Percentiles rank a stretch among this genome's conserved stretches.
phyloP scores from a whole-genome alignment of 2,329 filamentous ascomycete species.

The Ceratocystis huliohia region DNA sequence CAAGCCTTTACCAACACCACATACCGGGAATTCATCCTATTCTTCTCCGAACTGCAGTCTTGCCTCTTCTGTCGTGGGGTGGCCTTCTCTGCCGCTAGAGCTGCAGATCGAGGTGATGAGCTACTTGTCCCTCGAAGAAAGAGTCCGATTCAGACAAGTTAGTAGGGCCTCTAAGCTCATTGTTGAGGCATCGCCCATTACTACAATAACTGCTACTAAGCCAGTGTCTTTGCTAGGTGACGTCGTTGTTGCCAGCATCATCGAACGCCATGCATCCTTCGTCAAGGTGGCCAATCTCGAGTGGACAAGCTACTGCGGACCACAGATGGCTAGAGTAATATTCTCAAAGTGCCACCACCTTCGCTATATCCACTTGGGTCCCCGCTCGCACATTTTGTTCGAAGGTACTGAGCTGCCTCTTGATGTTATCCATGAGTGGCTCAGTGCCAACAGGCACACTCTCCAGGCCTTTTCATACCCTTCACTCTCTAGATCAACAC shows the following conservation, averaged over 20 bases:
- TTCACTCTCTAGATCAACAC: neutral
- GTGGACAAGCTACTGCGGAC: neutral
- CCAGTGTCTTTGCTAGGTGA: neutral
- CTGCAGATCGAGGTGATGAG: neutral
- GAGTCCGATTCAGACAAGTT: neutral
- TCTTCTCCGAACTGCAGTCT: neutral
- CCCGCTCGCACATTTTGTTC: neutral
- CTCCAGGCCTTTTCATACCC: neutral
- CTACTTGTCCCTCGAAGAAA: neutral
- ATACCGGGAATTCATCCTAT: neutral
- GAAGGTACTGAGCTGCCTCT: neutral
- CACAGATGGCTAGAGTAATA: neutral
- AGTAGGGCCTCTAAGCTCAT: neutral
- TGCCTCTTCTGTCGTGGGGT: neutral
- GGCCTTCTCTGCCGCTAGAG: neutral
- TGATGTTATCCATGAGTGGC: neutral
- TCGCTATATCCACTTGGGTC: neutral
- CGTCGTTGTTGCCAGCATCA: neutral
- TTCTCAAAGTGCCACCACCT: conserved; percentile 1
- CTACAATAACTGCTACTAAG: neutral
- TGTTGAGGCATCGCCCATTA: conserved; percentile 2
- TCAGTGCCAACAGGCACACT: neutral
- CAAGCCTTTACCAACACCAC: neutral
- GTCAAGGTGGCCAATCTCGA: neutral
- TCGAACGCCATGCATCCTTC: conserved; percentile 1